Base-by-base conservation (phyloP, 2,329 filamentous ascomycete genomes). In the Mycosphaerella arachidis region DNA sequence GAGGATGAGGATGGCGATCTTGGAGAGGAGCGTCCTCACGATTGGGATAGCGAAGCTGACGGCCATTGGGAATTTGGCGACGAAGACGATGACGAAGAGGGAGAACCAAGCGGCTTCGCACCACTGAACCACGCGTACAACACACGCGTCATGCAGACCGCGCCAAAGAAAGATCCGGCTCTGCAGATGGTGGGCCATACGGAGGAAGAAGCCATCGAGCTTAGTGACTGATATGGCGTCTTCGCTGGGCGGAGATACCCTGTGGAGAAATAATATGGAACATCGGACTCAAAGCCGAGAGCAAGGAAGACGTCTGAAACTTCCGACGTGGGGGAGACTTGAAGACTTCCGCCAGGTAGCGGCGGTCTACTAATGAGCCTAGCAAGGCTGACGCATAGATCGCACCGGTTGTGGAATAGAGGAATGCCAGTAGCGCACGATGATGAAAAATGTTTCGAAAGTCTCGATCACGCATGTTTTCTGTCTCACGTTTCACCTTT, bases 161-260 rank as follows among this genome's bases (percentile, higher is more conserved):
- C 40, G 4, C 58, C 50, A 8, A 46, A 56, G 31, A 54, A 59
- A 33, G 63, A 64, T n/a, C 50, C 60, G 29, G 65, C 58, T 16
- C 46, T 70, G 50, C 64, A 68, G 50, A 56, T 10, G 10, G 57
- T 63, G 18, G 65, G 65, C 5, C 52, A 50, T 10, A 65, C 61
- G 30, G 59, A 27, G 16, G 65, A 67, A 12, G 67, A 68, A 16
- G 67, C 67, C 10, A 68, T 69, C 51, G 67, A 69, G 60, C 62
- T 69, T 20, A 70, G 69, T 50, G 69, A 71, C 56, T 71, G 63
- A 66, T 31, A 16, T 58, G 31, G 43, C 46, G 46, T 50, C 6
- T 27, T 18, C 9, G 9, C 16, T 46, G 46, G 9, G 29, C 16
- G 6, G 46, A 20, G n/a, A 29, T 20, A 50, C 18, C 29, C n/a